Evolutionary conservation across 2,329 filamentous ascomycete species (phyloP), one percentile per base, ranked within the genome.

Genomic region (Neoascochyta sp.): DNA sequence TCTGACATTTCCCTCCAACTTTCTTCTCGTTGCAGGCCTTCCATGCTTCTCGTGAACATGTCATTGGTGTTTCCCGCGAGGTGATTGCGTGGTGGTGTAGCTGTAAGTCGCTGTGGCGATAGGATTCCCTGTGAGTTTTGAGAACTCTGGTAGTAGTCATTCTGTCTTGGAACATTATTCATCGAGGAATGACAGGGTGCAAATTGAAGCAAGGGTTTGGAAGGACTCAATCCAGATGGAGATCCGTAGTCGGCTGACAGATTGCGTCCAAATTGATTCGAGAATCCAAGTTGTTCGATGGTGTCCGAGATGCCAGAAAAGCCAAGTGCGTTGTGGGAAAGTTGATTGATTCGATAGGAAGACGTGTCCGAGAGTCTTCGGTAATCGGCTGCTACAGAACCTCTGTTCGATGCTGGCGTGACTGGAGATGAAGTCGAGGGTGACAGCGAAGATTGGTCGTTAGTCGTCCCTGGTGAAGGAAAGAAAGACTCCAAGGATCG

Each of bases 391-490:
- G 16, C 7, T 9, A 11, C 10, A 11, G 9, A 22, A 13, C 14
- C 21, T 13, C 10, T 16, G 2, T 18, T 9, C 7, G 17, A 13
- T 9, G 14, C 18, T 21, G 34, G 34, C 5, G 34, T 37, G 3
- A 19, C 22, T n/a, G 34, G 34, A 4, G 34, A 37, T 2, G 33
- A 32, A 3, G 34, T 12, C 10, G 34, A 32, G 9, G 34, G 22
- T 8, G 34, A 19, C 4, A 23, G 15, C 10, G 34, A 21, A 13
- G 11, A 32, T 7, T 16, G 22, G 17, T 33, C 34, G 1, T 18
- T 9, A 1, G 25, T 29, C 29, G 33, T 16, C 4, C 14, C 10
- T 9, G 34, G 34, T 2, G 33, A 10, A 3, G 9, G 34, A 26
- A 15, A 11, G 16, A 3, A 29, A 29, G 4, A 37, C 34, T 29